A percentile compares a stretch with the other conserved stretches of the same genome.
phyloP scores from a whole-genome alignment of 495 filamentous ascomycete species.

The Evernia prunastri region DNA sequence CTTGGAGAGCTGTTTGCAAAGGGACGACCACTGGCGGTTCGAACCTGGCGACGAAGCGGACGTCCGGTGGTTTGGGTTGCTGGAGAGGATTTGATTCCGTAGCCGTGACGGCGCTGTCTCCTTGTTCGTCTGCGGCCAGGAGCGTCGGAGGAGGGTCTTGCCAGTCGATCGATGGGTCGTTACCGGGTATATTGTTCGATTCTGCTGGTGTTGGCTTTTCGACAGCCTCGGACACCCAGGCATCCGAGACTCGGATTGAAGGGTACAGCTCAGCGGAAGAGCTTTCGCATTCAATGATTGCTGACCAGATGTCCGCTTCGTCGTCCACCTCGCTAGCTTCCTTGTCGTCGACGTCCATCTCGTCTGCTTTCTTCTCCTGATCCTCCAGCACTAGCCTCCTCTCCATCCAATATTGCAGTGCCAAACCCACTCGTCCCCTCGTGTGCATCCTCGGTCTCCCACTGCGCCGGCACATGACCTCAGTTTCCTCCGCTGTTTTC shows the following conservation, averaged over 20 bases:
- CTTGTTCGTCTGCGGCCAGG: neutral
- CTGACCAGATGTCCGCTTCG: constrained; percentile 45
- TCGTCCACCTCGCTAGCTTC: constrained; percentile 8
- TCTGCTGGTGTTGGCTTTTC: constrained; percentile 41
- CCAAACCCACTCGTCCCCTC: constrained; percentile 62
- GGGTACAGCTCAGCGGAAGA: constrained; percentile 45
- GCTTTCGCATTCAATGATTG: constrained; percentile 59
- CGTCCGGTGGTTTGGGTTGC: constrained; percentile 55
- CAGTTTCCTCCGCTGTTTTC: constrained; percentile 36
- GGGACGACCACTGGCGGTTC: constrained; percentile 79
- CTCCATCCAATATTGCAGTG: constrained; percentile 81
- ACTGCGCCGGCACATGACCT: constrained; percentile 58
- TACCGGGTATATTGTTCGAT: constrained; percentile 37
- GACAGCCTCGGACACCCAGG: constrained; percentile 58
- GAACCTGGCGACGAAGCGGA: constrained; percentile 75
- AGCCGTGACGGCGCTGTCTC: constrained; percentile 23
- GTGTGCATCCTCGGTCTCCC: constrained; percentile 77
- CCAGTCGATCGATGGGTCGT: constrained; percentile 56
- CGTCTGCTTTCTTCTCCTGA: constrained; percentile 30
- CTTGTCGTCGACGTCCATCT: constrained; percentile 22
- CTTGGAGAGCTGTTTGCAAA: constrained; percentile 54
- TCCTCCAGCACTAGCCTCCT: constrained; percentile 44
- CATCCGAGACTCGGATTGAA: constrained; percentile 56
- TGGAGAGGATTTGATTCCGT: constrained; percentile 31
- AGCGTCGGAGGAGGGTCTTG: constrained; percentile 43